Evolutionary conservation across 2,329 filamentous ascomycete species (phyloP).

Genomic region (Verticillium tricorpus): DNA sequence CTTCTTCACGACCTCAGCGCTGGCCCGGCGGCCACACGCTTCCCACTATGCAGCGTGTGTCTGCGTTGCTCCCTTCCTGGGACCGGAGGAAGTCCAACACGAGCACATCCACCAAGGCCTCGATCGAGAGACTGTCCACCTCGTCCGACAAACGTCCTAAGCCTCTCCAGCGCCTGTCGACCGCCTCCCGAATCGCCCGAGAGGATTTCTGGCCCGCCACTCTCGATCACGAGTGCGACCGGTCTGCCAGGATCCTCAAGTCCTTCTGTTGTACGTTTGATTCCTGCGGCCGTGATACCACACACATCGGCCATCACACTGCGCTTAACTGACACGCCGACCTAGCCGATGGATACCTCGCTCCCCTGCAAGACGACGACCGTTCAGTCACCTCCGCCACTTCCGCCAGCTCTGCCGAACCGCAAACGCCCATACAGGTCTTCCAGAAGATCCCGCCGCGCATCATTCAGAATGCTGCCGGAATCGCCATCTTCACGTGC

Average conservation of each 20-base stretch:
- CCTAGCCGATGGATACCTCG: constrained; percentile 53
- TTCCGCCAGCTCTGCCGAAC: constrained; percentile 21
- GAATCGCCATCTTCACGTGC: constrained; percentile 88
- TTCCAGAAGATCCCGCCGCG: constrained; percentile 79
- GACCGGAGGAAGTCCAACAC: constrained; percentile 35
- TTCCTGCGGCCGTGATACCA: too few species aligned
- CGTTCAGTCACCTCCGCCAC: constrained; percentile 16
- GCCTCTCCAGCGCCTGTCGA: constrained; percentile 59
- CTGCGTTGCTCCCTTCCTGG: constrained; percentile 39
- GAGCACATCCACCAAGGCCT: constrained; percentile 22
- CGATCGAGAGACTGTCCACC: constrained; percentile 33
- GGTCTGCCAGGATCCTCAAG: constrained; percentile 81
- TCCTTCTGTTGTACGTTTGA: constrained; percentile 74
- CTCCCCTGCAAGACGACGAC: constrained; percentile 33
- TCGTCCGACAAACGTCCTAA: constrained; percentile 48
- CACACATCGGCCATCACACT: neutral
- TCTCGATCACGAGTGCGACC: constrained; percentile 85
- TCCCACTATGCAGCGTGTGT: constrained; percentile 36
- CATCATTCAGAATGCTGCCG: constrained; percentile 85
- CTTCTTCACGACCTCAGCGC: neutral
- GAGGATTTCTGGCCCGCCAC: constrained; percentile 84
- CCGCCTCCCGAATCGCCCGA: constrained; percentile 59
- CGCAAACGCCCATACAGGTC: constrained; percentile 50
- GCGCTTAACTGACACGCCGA: neutral
- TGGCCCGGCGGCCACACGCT: neutral